Percentiles rank a stretch among this genome's conserved stretches.
These are phyloP conservation scores for Escallonia herrerae DNA, from an alignment of 129 eudicot species.

Conservation along the genomic window DNA sequence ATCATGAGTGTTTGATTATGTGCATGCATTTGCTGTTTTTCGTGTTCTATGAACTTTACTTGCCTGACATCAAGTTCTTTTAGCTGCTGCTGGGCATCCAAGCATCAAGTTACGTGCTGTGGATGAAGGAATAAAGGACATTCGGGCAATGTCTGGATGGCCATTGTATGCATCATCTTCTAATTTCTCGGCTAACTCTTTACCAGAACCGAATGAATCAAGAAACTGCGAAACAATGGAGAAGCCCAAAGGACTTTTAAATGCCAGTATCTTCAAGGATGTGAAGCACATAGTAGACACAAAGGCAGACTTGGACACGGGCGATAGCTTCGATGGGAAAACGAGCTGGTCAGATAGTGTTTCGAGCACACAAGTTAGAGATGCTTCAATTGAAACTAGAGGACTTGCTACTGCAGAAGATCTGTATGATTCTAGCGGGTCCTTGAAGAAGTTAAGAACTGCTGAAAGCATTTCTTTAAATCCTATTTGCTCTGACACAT, in stretches of 20 bases:
- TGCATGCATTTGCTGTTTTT: background rate
- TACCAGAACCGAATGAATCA: constrained; percentile 13
- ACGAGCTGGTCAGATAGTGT: constrained; percentile 13
- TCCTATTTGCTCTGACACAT: constrained; percentile 18
- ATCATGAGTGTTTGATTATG: background rate
- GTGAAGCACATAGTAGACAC: constrained; percentile 1
- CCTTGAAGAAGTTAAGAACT: constrained; percentile 15
- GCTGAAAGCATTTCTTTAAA: constrained; percentile 11
- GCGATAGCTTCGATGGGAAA: constrained; percentile 7
- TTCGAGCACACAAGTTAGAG: constrained; percentile 18
- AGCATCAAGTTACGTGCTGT: background rate
- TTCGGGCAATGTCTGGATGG: constrained; percentile 10
- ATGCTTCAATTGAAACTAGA: constrained; percentile 9
- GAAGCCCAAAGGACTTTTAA: background rate
- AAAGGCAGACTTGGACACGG: constrained; percentile 6
- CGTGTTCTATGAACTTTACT: background rate
- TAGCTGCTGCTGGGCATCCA: constrained; percentile 7
- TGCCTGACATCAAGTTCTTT: background rate
- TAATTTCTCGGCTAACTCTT: constrained; percentile 15
- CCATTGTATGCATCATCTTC: constrained; percentile 1
- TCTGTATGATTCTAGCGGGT: background rate
- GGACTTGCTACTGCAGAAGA: constrained; percentile 5
- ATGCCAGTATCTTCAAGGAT: constrained; percentile 1
- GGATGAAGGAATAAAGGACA: constrained; percentile 10
- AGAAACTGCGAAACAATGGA: constrained; percentile 1